phyloP scores from a whole-genome alignment of 2,329 filamentous ascomycete genomes.

The Aspergillus neoniger region DNA sequence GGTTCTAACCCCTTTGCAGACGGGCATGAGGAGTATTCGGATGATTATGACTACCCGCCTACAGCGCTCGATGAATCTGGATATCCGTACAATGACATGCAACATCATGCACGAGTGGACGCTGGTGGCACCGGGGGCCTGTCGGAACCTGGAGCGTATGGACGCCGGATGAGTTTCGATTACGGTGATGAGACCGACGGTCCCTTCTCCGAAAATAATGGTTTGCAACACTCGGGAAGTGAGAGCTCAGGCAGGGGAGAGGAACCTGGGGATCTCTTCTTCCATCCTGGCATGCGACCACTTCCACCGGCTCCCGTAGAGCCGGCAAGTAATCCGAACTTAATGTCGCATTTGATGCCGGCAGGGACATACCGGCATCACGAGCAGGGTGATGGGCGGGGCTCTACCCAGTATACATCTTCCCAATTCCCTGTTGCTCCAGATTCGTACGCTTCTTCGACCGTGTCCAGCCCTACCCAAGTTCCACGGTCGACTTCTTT shows the following conservation, averaged over 20 bases:
- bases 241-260: conserved; percentile 71
- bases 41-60: conserved; percentile 39
- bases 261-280: conserved; percentile 88
- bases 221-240: conserved; percentile 51
- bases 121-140: conserved; percentile 88
- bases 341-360: conserved; percentile 51
- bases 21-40: conserved; percentile 29
- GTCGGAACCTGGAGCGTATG: conserved; percentile 66
- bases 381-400: conserved; percentile 45
- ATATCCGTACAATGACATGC: conserved; percentile 60
- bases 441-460: conserved; percentile 54
- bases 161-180: conserved; percentile 80
- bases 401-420: conserved; percentile 40
- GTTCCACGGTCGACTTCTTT: conserved; percentile 78
- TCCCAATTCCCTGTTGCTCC: conserved; percentile 45
- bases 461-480: conserved; percentile 47
- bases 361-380: conserved; percentile 61
- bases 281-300: conserved; percentile 77
- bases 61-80: conserved; percentile 53
- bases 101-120: conserved; percentile 71
- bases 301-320: conserved; percentile 66
- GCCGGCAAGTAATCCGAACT: conserved; percentile 47
- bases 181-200: conserved; percentile 83
- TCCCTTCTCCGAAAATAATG: conserved; percentile 57
- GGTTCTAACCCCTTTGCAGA: conserved; percentile 30